Evolutionary conservation across 345 rosid genomes (phyloP).

Genomic region (Gossypium herbaceum): DNA sequence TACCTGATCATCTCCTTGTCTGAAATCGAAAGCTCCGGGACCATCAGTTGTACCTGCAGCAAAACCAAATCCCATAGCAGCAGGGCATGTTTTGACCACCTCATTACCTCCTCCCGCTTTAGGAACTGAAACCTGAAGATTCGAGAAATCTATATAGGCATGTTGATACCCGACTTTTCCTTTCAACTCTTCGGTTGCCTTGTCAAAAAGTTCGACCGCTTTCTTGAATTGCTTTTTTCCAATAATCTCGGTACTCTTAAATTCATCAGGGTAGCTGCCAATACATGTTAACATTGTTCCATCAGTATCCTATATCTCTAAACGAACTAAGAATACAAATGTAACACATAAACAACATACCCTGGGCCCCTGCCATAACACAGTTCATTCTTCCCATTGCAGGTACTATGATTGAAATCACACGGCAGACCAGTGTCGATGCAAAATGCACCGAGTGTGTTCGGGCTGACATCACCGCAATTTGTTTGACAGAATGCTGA

Average conservation of each 20-base stretch:
- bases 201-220: conserved; percentile 58
- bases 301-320: neutral
- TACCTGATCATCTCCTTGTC: conserved; percentile 74
- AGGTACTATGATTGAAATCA: conserved; percentile 74
- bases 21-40: conserved; percentile 80
- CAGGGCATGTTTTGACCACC: conserved; percentile 63
- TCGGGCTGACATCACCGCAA: conserved; percentile 83
- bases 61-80: conserved; percentile 77
- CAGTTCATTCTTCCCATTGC: conserved; percentile 69
- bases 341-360: conserved; percentile 26
- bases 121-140: conserved; percentile 47
- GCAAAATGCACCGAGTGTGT: conserved; percentile 57
- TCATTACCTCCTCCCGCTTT: conserved; percentile 44
- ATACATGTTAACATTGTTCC: neutral
- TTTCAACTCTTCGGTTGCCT: conserved; percentile 51
- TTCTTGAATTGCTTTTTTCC: conserved; percentile 70
- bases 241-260: conserved; percentile 71
- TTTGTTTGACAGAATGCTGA: conserved; percentile 76
- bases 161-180: conserved; percentile 59
- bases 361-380: conserved; percentile 81
- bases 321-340: neutral
- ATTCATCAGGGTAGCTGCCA: conserved; percentile 70
- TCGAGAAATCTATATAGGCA: conserved; percentile 47
- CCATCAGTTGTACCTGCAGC: conserved; percentile 90
- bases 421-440: conserved; percentile 63